Base-by-base conservation (phyloP, 345 rosid species). In the Noccaea bulbosa region DNA sequence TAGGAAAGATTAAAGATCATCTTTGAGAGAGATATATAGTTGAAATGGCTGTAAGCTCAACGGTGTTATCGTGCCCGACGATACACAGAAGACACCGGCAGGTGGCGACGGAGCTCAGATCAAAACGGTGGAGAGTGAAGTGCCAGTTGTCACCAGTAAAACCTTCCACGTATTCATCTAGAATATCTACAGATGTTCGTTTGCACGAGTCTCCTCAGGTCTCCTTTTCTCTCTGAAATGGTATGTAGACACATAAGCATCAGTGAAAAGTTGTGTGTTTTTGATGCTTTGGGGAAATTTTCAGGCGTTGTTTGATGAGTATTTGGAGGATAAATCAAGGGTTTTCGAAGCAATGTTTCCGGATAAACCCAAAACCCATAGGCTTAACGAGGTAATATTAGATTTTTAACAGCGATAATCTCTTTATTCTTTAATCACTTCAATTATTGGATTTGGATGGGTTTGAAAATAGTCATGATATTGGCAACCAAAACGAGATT, bases 181-280 rank as follows among this genome's bases (percentile, higher is more conserved):
- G 75, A 75, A 87, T 89, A 11, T 56, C 91, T 37, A 93, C 98
- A 47, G 91, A 93, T 73, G 73, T 91, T 35, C 83, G 84, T 11
- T 80, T 92, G 62, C 77, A 82, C 45, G 98, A 93, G 77, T 67
- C 89, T 80, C 90, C 96, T 53, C 93, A 88, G 88, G 98, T 85
- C 71, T 63, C 27, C 10, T 40, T 43, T 6, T 70, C 6, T 39
- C 6, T 59, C 9, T 43, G 1, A 14, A 57, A 34, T 56, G n/a
- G 32, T 63, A 3, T 50, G 16, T 55, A 50, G 8, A 32, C 1
- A 45, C 1, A 34, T 1, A 63, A 16, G 15, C 14, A 22, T n/a
- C n/a, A n/a, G n/a, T n/a, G n/a, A n/a, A n/a, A n/a, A n/a, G n/a
- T n/a, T n/a, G n/a, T n/a, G n/a, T n/a, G n/a, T 49, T n/a, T n/a